Percentiles rank a stretch among this genome's conserved stretches.
These are phyloP conservation scores for Pythium monospermum DNA, from an alignment of 352 stramenopile species.

Conservation along the genomic window DNA sequence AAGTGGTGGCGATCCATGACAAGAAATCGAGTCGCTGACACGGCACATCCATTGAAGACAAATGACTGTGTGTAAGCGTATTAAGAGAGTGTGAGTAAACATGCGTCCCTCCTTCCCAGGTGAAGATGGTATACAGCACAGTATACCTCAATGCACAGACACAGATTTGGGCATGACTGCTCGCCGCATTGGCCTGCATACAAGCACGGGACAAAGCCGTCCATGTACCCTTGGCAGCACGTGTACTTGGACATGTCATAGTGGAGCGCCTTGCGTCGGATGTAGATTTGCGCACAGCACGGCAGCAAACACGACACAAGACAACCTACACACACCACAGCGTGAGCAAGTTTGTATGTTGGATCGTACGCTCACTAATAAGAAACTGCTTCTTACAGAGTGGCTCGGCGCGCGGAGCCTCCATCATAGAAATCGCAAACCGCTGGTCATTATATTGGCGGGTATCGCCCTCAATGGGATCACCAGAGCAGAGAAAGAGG, in stretches of 20 bases:
- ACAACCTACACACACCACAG: conserved; percentile 27
- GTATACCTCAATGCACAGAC: conserved; percentile 87
- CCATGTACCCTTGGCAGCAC: conserved; percentile 93
- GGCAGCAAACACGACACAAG: conserved; percentile 77
- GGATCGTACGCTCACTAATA: background rate
- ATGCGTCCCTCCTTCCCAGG: background rate
- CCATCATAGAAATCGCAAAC: conserved; percentile 88
- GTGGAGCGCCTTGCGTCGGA: conserved; percentile 89
- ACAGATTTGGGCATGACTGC: conserved; percentile 79
- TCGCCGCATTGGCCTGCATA: conserved; percentile 85
- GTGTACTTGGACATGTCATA: conserved; percentile 91
- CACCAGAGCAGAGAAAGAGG: conserved; percentile 58
- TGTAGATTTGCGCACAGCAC: conserved; percentile 87
- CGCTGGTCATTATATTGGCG: conserved; percentile 60
- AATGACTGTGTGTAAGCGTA: conserved; percentile 36
- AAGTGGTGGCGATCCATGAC: conserved; percentile 90
- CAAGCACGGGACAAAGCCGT: conserved; percentile 83
- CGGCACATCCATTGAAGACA: conserved; percentile 85
- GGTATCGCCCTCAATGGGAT: conserved; percentile 60
- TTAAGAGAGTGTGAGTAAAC: background rate
- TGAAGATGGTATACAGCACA: background rate
- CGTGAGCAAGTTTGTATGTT: background rate
- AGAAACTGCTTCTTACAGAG: conserved; percentile 55
- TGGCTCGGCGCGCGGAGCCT: conserved; percentile 74
- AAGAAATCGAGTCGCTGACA: conserved; percentile 86